These are phyloP conservation scores for Venturia pyrina DNA, from an alignment of 2,329 filamentous ascomycete species.

Conservation along the genomic window DNA sequence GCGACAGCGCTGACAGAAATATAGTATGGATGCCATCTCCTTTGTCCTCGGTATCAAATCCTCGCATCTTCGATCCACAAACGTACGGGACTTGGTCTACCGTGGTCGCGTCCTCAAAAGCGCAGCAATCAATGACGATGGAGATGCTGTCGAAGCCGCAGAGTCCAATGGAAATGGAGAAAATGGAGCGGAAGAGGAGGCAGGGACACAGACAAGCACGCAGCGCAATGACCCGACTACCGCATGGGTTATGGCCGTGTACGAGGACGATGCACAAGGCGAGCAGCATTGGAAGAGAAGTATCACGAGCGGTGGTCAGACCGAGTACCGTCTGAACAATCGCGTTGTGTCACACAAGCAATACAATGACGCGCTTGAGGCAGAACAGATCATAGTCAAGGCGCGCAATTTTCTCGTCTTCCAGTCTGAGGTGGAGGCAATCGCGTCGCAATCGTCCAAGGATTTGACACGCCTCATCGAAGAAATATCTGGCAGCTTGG, in stretches of 20 bases:
- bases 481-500: slow-evolving; percentile 92
- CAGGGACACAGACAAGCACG: slow-evolving; percentile 49
- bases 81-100: slow-evolving; percentile 91
- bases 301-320: slow-evolving; percentile 79
- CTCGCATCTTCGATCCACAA: slow-evolving; percentile 88
- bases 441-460: slow-evolving; percentile 88
- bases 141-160: slow-evolving; percentile 46
- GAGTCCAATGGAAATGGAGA: slow-evolving; percentile 42
- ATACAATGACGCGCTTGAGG: slow-evolving; percentile 87
- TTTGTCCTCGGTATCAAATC: slow-evolving; percentile 98
- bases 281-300: slow-evolving; percentile 93
- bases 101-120: slow-evolving; percentile 87
- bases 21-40: slow-evolving; percentile 96
- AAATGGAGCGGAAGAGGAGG: slow-evolving; percentile 35
- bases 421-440: slow-evolving; percentile 94
- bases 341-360: slow-evolving; percentile 76
- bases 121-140: slow-evolving; percentile 85
- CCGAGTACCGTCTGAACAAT: slow-evolving; percentile 96
- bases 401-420: slow-evolving; percentile 97
- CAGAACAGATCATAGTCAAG: slow-evolving; percentile 95
- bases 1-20: slow-evolving; percentile 7
- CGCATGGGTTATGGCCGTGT: slow-evolving; percentile 98
- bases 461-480: slow-evolving; percentile 91
- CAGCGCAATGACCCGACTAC: slow-evolving; percentile 73
- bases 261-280: slow-evolving; percentile 92